Evolutionary conservation across 2,329 filamentous ascomycete species (phyloP).

Genomic region (Colletotrichum camelliae): DNA sequence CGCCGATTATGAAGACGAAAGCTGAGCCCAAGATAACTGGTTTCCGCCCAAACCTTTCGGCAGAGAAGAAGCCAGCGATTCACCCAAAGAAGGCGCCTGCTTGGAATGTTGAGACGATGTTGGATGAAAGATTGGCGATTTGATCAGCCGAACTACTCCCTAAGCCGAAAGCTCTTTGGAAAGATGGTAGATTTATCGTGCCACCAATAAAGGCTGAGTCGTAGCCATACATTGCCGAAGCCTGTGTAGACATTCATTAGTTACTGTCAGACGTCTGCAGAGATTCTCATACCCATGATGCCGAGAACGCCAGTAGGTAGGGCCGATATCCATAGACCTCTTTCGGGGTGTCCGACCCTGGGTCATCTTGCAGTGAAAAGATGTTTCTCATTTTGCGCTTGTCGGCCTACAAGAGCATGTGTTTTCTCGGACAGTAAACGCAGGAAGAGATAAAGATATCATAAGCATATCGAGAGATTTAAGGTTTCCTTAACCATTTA

Average conservation of each 20-base stretch:
- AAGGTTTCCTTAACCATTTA: neutral
- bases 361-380: neutral
- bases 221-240: neutral
- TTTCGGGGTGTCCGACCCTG: neutral
- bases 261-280: neutral
- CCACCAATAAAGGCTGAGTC: neutral
- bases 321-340: neutral
- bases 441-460: fast-evolving
- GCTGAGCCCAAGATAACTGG: neutral
- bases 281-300: neutral
- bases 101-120: neutral
- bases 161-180: neutral
- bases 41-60: neutral
- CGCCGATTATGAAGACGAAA: neutral
- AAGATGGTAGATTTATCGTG: neutral
- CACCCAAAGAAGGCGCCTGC: neutral
- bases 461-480: fast-evolving
- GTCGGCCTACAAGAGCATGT: neutral
- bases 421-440: neutral
- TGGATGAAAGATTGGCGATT: neutral
- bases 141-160: neutral
- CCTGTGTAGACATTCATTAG: neutral
- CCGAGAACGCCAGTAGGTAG: neutral
- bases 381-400: neutral
- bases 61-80: neutral